Base-by-base conservation (phyloP, 2,329 filamentous ascomycete genomes). In the Delphinella strobiligena region DNA sequence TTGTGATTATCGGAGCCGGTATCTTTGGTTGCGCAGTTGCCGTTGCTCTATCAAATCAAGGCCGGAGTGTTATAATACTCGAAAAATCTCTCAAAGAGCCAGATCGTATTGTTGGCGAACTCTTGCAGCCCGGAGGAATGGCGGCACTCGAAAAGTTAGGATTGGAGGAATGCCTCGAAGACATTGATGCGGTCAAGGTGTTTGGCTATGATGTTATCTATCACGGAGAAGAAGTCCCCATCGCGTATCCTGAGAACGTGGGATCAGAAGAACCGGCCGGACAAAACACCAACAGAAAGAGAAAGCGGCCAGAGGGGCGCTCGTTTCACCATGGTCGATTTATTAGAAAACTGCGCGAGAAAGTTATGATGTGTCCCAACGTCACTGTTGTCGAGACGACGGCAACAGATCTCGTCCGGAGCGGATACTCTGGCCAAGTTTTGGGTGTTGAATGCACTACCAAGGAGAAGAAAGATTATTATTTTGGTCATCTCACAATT, bases 311-410 rank as follows among this genome's bases (percentile, higher is more conserved):
- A 2, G 72, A 85, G 54, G 91, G 91, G 30, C 70, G 82, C 46
- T 75, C 75, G 34, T 98, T 98, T 60, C 91, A 98, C 66, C 91
- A 98, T 63, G 91, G 91, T 34, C 77, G 86, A 50, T 95, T 98
- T 63, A 86, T 98, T 52, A 76, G 72, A 62, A 79, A 84, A 56
- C 66, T 98, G 48, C 77, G 91, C 44, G 71, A 72, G 51, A 80
- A 84, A 18, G 91, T 87, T 42, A 64, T 77, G 54, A 69, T 63
- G 14, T 80, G 88, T 54, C 70, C 79, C 46, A 94, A 95, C 57
- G 86, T 98, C 51, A 88, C 82, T 16, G 75, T 96, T 19, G 73
- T 96, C 49, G 91, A 98, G 67, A 91, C 86, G 10, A 89, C 88
- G 49, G 91, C 82, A 15, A 80, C 76, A 32, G 77, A 76, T 37